phyloP scores from a whole-genome alignment of 176 grass and related monocot genomes.

The Eragrostis nindensis region DNA sequence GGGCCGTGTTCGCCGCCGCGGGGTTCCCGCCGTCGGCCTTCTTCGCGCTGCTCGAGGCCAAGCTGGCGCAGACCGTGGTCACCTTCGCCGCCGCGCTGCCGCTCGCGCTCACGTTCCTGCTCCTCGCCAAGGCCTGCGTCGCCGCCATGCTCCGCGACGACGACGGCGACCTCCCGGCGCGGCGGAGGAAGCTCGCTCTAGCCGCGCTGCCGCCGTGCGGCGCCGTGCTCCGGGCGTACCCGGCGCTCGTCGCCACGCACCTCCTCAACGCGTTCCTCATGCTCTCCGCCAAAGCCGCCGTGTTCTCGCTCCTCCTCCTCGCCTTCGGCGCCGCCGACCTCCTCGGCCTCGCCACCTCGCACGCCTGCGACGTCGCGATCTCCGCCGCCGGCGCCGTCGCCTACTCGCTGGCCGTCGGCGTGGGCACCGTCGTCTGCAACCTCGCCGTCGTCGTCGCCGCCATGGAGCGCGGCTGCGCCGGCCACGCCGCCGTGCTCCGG shows the following conservation, averaged over 20 bases:
- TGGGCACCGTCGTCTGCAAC: slow-evolving; percentile 72
- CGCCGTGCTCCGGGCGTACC: slow-evolving; percentile 48
- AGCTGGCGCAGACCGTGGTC: slow-evolving; percentile 81
- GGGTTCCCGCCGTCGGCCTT: slow-evolving; percentile 69
- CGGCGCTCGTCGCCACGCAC: slow-evolving; percentile 58
- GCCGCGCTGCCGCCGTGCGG: slow-evolving; percentile 34
- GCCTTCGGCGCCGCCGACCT: slow-evolving; percentile 61
- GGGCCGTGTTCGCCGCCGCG: slow-evolving; percentile 63
- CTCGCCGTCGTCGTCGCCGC: slow-evolving; percentile 68
- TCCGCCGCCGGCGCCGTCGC: slow-evolving; percentile 61
- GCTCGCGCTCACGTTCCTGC: slow-evolving; percentile 64
- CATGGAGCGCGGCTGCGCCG: slow-evolving; percentile 51
- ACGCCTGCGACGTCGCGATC: slow-evolving; percentile 45
- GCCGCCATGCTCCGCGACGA: slow-evolving; percentile 49
- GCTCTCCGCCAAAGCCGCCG: slow-evolving; percentile 69
- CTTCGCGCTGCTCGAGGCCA: slow-evolving; percentile 70
- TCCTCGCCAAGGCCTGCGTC: slow-evolving; percentile 76
- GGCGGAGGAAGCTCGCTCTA: background rate
- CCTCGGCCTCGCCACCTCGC: slow-evolving; percentile 46
- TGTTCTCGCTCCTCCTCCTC: slow-evolving; percentile 79
- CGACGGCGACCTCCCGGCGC: background rate
- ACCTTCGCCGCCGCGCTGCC: slow-evolving; percentile 65
- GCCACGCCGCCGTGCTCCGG: slow-evolving; percentile 61
- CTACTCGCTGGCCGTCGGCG: slow-evolving; percentile 65
- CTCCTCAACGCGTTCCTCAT: slow-evolving; percentile 58